A percentile compares a stretch with the other conserved stretches of the same genome.
phyloP scores from a whole-genome alignment of 2,329 filamentous ascomycete species.

The Penicillium verrucosum region DNA sequence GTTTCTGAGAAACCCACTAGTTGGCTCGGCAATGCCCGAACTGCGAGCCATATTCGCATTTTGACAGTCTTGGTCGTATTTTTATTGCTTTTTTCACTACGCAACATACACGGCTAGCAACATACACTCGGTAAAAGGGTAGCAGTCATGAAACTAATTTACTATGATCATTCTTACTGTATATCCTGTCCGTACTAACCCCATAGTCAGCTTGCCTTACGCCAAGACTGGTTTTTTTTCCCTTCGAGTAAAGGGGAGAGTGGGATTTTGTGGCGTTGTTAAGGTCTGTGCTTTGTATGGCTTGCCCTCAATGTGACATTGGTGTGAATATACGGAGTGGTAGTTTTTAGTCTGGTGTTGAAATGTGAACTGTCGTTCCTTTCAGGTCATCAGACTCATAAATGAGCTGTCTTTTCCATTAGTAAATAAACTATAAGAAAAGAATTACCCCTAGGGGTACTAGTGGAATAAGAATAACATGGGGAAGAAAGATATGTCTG shows the following conservation, averaged over 20 bases:
- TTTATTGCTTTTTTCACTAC: background rate
- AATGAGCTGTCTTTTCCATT: background rate
- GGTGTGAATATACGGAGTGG: background rate
- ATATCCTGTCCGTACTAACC: background rate
- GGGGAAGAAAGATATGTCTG: background rate
- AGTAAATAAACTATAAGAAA: too few species aligned
- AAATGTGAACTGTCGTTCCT: background rate
- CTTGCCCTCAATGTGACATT: constrained; percentile 8
- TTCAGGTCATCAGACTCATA: background rate
- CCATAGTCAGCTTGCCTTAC: background rate
- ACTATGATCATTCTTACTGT: background rate
- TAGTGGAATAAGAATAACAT: background rate
- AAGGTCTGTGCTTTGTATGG: constrained; percentile 4
- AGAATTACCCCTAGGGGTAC: too few species aligned
- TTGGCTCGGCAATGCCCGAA: constrained; percentile 1
- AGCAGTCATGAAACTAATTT: background rate
- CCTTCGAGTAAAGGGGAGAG: background rate
- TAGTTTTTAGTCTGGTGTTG: background rate
- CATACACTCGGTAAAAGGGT: background rate
- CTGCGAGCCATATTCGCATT: background rate
- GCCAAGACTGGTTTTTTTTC: background rate
- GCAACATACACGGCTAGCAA: too few species aligned
- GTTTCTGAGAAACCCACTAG: background rate
- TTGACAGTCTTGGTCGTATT: background rate
- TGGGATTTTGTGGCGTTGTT: constrained; percentile 2